Percentiles rank a stretch among this genome's conserved stretches.
Evolutionary conservation across 2,329 filamentous ascomycete genomes (phyloP).

Genomic region (Calonectria fujianensis): DNA sequence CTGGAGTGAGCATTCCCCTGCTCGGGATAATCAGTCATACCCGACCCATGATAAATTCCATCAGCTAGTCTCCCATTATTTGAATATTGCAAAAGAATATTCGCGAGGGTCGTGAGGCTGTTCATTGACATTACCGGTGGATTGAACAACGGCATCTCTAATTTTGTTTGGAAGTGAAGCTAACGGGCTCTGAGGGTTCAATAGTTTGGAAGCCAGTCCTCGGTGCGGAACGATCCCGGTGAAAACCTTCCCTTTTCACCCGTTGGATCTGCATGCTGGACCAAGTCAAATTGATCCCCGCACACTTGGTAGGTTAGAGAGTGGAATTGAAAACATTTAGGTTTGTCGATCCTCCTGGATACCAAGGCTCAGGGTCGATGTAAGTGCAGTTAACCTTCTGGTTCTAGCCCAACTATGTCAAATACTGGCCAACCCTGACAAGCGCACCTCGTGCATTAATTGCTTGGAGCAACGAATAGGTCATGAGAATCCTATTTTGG

Average conservation of each 20-base stretch:
- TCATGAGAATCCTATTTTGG: not conserved
- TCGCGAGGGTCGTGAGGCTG: too few relatives aligned
- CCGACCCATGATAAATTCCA: not conserved
- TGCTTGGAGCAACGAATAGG: not conserved
- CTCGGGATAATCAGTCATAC: not conserved
- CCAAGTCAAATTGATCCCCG: too few relatives aligned
- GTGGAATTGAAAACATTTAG: not conserved
- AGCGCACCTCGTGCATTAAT: not conserved
- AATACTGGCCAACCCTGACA: not conserved
- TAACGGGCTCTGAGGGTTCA: not conserved
- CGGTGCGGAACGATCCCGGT: slow-evolving; percentile 13
- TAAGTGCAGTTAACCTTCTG: not conserved
- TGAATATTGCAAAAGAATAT: not conserved
- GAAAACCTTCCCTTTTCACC: not conserved
- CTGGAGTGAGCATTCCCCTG: not conserved
- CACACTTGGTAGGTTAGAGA: not conserved
- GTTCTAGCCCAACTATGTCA: not conserved
- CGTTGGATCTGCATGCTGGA: not conserved
- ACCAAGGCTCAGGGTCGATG: not conserved
- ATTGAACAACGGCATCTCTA: too few relatives aligned
- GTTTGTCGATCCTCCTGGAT: not conserved
- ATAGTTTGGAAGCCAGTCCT: slow-evolving; percentile 16
- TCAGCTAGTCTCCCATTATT: not conserved
- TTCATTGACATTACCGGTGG: too few relatives aligned
- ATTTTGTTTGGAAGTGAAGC: too few relatives aligned